Percentiles rank a stretch among this genome's conserved stretches.
Evolutionary conservation across 441 rosid species (phyloP).

Genomic region (Monsonia emarginata): DNA sequence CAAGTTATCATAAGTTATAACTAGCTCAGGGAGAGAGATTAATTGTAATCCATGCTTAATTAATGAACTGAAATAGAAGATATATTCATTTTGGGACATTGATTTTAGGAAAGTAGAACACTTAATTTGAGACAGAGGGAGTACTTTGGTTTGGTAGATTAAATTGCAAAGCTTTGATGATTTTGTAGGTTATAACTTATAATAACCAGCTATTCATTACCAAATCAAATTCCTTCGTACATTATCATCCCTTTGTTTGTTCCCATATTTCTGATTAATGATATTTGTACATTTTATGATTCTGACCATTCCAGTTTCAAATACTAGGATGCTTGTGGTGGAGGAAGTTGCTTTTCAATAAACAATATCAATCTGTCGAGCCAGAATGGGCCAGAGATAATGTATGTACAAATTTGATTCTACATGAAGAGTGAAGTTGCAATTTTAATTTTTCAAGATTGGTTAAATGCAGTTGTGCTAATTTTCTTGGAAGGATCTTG

Average conservation of each 20-base stretch:
- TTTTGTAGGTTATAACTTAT: background rate
- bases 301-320: constrained; percentile 18
- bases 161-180: background rate
- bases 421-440: constrained; percentile 10
- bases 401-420: constrained; percentile 36
- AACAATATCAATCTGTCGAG: constrained; percentile 31
- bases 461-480: background rate
- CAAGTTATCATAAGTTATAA: background rate
- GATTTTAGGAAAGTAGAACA: background rate
- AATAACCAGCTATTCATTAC: constrained; percentile 4
- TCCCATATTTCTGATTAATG: background rate
- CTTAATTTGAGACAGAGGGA: too few species aligned
- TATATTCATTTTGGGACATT: too few species aligned
- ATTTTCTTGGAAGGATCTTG: background rate
- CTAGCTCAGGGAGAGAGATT: background rate
- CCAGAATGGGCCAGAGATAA: constrained; percentile 52
- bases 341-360: constrained; percentile 60
- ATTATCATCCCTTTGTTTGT: background rate
- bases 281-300: constrained; percentile 2
- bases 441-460: background rate
- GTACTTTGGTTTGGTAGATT: background rate
- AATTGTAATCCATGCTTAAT: background rate
- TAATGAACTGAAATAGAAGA: too few species aligned
- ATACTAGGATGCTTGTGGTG: constrained; percentile 72
- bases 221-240: background rate